Conservation (phyloP, 129 eudicot species). For the Gnaphalium uliginosum region DNA sequence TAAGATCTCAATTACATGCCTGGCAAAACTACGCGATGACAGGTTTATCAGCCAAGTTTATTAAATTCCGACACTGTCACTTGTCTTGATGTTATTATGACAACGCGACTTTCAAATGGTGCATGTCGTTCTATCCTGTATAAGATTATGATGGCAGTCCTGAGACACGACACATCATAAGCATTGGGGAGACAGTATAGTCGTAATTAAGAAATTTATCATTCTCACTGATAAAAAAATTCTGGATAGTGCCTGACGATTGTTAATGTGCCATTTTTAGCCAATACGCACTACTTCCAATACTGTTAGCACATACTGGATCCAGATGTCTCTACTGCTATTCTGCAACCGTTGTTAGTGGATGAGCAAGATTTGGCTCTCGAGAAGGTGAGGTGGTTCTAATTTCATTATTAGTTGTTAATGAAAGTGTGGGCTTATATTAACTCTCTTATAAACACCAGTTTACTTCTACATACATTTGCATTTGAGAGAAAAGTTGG, state of each 20-base stretch:
- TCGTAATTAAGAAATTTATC: not conserved
- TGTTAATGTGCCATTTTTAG: constrained; percentile 42
- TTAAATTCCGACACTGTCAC: constrained; percentile 64
- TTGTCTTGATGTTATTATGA: constrained; percentile 74
- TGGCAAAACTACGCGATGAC: too few species aligned
- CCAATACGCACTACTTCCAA: constrained; percentile 88
- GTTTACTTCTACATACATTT: not conserved
- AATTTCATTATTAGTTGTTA: too few species aligned
- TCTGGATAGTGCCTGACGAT: constrained; percentile 14
- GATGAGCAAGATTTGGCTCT: too few species aligned
- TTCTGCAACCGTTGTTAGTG: too few species aligned
- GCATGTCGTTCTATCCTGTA: constrained; percentile 12
- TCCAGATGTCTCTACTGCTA: too few species aligned
- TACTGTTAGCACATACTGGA: too few species aligned
- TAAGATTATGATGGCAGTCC: constrained; percentile 76
- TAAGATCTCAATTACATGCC: too few species aligned
- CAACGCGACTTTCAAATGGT: constrained; percentile 59
- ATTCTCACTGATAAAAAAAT: too few species aligned
- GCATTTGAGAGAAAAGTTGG: not conserved
- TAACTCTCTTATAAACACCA: too few species aligned
- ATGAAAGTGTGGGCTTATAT: not conserved
- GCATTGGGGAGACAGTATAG: constrained; percentile 66
- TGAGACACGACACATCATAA: constrained; percentile 78
- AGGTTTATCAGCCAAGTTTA: constrained; percentile 45
- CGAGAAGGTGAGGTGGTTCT: too few species aligned